Evolutionary conservation across 306 rosid genomes (phyloP), one percentile per base, ranked within the genome.

Genomic region (Glycyrrhiza uralensis): DNA sequence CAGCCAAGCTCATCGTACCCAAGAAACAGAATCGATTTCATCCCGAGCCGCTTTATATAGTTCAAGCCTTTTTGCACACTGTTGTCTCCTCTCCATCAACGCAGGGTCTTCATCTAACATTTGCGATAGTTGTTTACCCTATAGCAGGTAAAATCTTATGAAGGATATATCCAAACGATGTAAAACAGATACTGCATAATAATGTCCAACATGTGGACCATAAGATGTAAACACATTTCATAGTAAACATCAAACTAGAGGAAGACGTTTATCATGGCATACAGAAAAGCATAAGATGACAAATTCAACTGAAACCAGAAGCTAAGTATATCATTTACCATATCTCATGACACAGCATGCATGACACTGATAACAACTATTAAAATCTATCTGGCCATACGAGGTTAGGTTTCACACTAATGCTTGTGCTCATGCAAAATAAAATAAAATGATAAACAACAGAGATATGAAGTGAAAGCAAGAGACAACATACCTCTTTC

Each of bases 21-120:
- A 93, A 9, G 96, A 81, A 42, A 93, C 97, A 15, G 98, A 88
- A 81, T 93, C 98, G 15, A 93, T 75, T 81, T 93, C 98, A 46
- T 93, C 98, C 75, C 97, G 87, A 7, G 98, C 98, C 11, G 98
- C 83, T 70, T 93, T 93, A 74, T 93, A 93, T 28, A 93, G 76
- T 69, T 90, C 97, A 15, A 93, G 98, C 77, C 97, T 87, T 69
- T 90, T 85, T 1, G 88, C 88, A 81, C 96, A 90, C 56, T 93
- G 93, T 28, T 57, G 89, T 77, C 98, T 90, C 87, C 89, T 87
- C 80, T 88, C 98, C 97, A 93, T 93, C 80, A 93, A 66, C 7
- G 90, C 85, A 3, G 98, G 98, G 72, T 93, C 98, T 87, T 90
- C 98, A 30, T 93, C 98, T 30, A 93, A 86, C 85, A 93, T 35